Evolutionary conservation across 495 filamentous ascomycete genomes (phyloP).

Genomic region (Penicillium argentinense): DNA sequence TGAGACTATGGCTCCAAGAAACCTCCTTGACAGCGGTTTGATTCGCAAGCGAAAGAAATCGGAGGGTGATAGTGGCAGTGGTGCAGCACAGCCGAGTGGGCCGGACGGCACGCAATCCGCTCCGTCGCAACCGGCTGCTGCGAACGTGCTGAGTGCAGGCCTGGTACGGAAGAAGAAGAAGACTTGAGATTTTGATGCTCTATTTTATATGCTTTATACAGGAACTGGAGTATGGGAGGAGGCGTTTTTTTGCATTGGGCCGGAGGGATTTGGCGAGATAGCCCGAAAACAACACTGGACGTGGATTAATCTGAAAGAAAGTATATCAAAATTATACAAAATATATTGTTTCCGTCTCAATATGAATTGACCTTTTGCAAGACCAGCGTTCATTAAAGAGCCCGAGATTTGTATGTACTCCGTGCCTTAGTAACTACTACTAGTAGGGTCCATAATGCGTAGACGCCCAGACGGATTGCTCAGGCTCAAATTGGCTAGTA

Average conservation of each 20-base stretch:
- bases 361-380: too few relatives aligned
- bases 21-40: conserved; percentile 41
- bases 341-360: too few relatives aligned
- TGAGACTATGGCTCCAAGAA: conserved; percentile 38
- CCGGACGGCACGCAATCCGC: conserved; percentile 30
- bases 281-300: too few relatives aligned
- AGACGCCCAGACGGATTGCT: too few relatives aligned
- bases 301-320: too few relatives aligned
- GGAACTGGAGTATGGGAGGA: conserved; percentile 5
- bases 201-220: background rate
- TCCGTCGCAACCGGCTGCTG: conserved; percentile 29
- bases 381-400: too few relatives aligned
- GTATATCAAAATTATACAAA: too few relatives aligned
- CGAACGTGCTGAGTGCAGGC: conserved; percentile 58
- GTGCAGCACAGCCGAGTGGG: conserved; percentile 9
- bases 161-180: conserved; percentile 70
- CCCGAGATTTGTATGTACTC: too few relatives aligned
- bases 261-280: background rate
- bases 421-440: too few relatives aligned
- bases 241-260: background rate
- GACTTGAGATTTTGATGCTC: conserved; percentile 17
- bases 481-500: too few relatives aligned
- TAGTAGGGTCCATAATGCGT: too few relatives aligned
- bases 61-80: conserved; percentile 27
- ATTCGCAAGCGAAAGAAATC: conserved; percentile 56